These are phyloP conservation scores for Triglochin maritima DNA, from an alignment of 106 monocot genomes.

Conservation along the genomic window DNA sequence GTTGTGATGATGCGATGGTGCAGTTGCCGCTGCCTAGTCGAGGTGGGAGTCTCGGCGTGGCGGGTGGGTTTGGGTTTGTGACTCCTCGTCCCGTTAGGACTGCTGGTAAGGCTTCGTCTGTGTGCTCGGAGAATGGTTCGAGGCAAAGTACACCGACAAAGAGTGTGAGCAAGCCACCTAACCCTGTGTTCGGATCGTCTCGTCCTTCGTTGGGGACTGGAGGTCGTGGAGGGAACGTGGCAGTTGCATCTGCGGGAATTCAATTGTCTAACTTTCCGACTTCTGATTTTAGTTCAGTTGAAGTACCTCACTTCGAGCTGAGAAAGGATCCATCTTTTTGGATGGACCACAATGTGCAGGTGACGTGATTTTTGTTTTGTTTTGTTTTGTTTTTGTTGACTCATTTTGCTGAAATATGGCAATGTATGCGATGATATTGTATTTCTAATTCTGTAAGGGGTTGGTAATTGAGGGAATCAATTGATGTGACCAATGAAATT, in stretches of 20 bases:
- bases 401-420: neutral
- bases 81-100: slow-evolving; percentile 56
- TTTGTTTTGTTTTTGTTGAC: neutral
- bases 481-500: neutral
- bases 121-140: slow-evolving; percentile 55
- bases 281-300: slow-evolving; percentile 25
- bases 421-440: neutral
- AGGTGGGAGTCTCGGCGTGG: slow-evolving; percentile 6
- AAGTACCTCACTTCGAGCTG: slow-evolving; percentile 76
- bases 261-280: slow-evolving; percentile 14
- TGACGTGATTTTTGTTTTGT: slow-evolving; percentile 4
- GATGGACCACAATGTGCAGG: slow-evolving; percentile 98
- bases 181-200: slow-evolving; percentile 22
- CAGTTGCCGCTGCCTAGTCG: slow-evolving; percentile 33
- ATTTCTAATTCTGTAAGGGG: neutral
- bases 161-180: slow-evolving; percentile 54
- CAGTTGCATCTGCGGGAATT: slow-evolving; percentile 26
- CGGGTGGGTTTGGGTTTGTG: slow-evolving; percentile 8
- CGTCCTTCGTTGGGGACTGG: slow-evolving; percentile 25
- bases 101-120: slow-evolving; percentile 34
- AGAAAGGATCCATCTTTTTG: slow-evolving; percentile 88
- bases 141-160: slow-evolving; percentile 75
- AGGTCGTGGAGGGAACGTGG: slow-evolving; percentile 18
- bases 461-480: neutral
- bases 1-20: slow-evolving; percentile 7